Percentiles rank a stretch among this genome's conserved stretches.
Evolutionary conservation across 2,329 filamentous ascomycete genomes (phyloP).

Genomic region (Coniochaeta sp.): DNA sequence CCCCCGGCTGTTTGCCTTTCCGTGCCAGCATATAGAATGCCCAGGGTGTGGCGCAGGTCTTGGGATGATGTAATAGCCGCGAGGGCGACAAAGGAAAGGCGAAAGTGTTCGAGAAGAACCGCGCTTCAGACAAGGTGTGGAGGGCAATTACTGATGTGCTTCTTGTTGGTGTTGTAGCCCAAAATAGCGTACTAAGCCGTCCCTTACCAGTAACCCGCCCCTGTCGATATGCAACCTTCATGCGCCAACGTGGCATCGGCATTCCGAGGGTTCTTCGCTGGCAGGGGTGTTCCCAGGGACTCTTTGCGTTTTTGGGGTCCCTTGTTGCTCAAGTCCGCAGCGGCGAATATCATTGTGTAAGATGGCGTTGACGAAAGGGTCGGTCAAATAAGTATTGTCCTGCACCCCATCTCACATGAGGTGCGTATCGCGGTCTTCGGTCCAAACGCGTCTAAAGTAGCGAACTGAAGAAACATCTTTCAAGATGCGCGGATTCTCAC

Average conservation of each 20-base stretch:
- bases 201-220: not conserved
- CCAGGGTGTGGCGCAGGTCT: not conserved
- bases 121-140: not conserved
- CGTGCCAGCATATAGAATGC: not conserved
- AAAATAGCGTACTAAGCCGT: not conserved
- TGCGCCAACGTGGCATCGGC: too few species aligned
- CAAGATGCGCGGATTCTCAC: conserved; percentile 22
- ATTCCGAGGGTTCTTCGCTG: too few species aligned
- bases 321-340: too few species aligned
- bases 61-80: not conserved
- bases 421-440: not conserved
- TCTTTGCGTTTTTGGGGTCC: too few species aligned
- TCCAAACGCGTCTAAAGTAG: too few species aligned
- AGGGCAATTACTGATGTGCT: not conserved
- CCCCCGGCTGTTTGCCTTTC: not conserved
- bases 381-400: not conserved
- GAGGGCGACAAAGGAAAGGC: not conserved
- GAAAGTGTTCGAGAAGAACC: not conserved
- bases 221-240: not conserved
- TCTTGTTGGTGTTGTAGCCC: not conserved
- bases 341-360: too few species aligned
- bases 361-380: not conserved
- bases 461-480: not conserved
- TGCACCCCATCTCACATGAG: conserved; percentile 4
- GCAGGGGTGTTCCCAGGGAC: too few species aligned